Evolutionary conservation across 495 filamentous ascomycete species (phyloP).

Genomic region (Penicillium samsonianum): DNA sequence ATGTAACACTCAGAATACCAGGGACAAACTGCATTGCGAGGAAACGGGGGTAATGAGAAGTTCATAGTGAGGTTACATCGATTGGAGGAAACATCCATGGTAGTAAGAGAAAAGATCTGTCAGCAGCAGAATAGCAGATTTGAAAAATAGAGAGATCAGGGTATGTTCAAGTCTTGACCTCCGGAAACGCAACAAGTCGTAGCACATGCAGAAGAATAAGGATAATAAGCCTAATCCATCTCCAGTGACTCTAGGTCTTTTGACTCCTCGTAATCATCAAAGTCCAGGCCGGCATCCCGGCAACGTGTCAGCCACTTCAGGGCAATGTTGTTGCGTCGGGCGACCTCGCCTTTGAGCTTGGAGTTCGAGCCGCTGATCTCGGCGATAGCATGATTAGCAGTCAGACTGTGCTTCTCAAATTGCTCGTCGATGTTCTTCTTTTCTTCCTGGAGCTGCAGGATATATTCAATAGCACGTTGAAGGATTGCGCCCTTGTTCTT

Average conservation of each 20-base stretch:
- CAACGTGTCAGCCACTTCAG: slow-evolving; percentile 82
- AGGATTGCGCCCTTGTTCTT: slow-evolving; percentile 99
- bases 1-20: slow-evolving; percentile 1
- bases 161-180: slow-evolving; percentile 33
- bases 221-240: slow-evolving; percentile 32
- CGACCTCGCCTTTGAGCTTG: slow-evolving; percentile 81
- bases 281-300: slow-evolving; percentile 69
- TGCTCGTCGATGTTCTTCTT: slow-evolving; percentile 92
- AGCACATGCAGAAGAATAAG: slow-evolving; percentile 30
- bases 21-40: background rate
- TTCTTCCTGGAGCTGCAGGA: slow-evolving; percentile 90
- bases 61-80: slow-evolving; percentile 4
- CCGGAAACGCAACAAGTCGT: slow-evolving; percentile 31
- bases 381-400: slow-evolving; percentile 89
- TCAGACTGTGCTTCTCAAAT: slow-evolving; percentile 94
- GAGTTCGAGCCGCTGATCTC: slow-evolving; percentile 88
- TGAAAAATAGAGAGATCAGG: slow-evolving; percentile 23
- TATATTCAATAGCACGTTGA: slow-evolving; percentile 91
- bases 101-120: slow-evolving; percentile 4
- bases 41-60: background rate
- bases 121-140: slow-evolving; percentile 7
- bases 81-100: slow-evolving; percentile 5
- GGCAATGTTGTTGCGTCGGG: slow-evolving; percentile 50
- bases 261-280: slow-evolving; percentile 49
- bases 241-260: slow-evolving; percentile 46